phyloP scores from a whole-genome alignment of 83 land plant species.

The Thuja plicata region DNA sequence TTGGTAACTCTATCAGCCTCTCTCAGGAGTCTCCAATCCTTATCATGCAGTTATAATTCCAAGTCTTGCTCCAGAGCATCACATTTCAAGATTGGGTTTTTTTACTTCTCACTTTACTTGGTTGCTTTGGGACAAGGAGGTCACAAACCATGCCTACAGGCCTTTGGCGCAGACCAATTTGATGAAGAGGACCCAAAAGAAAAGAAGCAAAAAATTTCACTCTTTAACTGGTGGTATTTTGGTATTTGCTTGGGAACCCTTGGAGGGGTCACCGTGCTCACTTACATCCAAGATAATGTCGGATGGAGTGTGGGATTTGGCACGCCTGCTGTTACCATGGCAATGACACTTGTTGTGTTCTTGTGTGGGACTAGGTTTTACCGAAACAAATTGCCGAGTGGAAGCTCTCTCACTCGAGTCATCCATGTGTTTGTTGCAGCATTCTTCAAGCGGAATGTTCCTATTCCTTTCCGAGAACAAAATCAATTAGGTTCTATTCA shows the following conservation, averaged over 20 bases:
- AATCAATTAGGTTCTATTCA: too few species aligned
- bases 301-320: constrained; percentile 75
- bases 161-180: constrained; percentile 81
- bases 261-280: constrained; percentile 22
- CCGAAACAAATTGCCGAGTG: constrained; percentile 25
- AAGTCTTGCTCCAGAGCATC: constrained; percentile 8
- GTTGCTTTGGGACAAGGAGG: constrained; percentile 47
- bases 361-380: constrained; percentile 41
- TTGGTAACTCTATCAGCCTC: constrained; percentile 3
- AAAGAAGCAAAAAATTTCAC: constrained; percentile 38
- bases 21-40: not conserved
- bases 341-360: constrained; percentile 25
- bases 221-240: constrained; percentile 71
- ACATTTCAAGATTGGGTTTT: constrained; percentile 22
- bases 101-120: constrained; percentile 30
- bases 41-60: not conserved
- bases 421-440: constrained; percentile 31
- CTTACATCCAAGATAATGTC: constrained; percentile 59
- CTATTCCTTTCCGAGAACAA: not conserved
- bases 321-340: constrained; percentile 42
- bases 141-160: constrained; percentile 57
- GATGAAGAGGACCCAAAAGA: constrained; percentile 48
- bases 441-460: constrained; percentile 15
- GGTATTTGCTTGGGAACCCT: constrained; percentile 37
- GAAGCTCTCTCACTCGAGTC: constrained; percentile 43